These are phyloP conservation scores for Elasticomyces elasticus DNA, from an alignment of 495 filamentous ascomycete genomes.

Conservation along the genomic window DNA sequence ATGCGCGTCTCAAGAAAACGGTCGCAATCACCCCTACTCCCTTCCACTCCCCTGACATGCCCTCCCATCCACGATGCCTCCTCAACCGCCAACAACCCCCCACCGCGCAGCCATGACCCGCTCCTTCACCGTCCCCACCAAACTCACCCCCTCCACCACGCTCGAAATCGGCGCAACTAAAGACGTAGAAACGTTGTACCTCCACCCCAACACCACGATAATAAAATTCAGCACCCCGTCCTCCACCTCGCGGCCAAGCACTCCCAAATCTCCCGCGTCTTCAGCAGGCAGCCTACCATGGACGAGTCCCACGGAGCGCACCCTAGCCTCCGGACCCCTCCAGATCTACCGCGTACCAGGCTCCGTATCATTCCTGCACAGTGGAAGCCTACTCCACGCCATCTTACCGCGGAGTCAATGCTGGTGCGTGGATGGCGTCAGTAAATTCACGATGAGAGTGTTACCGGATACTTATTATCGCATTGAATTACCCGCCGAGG, in stretches of 20 bases:
- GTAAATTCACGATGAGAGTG: constrained; percentile 73
- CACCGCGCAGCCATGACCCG: constrained; percentile 39
- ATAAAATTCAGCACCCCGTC: constrained; percentile 35
- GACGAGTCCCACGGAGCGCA: constrained; percentile 66
- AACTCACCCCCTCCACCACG: constrained; percentile 25
- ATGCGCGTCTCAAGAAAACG: no score
- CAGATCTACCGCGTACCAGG: constrained; percentile 72
- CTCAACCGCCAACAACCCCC: constrained; percentile 16
- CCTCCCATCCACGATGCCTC: constrained; percentile 2
- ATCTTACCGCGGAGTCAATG: constrained; percentile 82
- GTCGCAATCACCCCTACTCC: neutral
- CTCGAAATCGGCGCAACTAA: constrained; percentile 18
- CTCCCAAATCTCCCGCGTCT: constrained; percentile 19
- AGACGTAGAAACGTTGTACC: constrained; percentile 60
- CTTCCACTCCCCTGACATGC: neutral
- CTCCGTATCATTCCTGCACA: constrained; percentile 75
- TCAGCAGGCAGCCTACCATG: constrained; percentile 52
- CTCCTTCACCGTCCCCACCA: constrained; percentile 50
- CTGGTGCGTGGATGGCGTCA: constrained; percentile 81
- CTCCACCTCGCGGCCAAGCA: constrained; percentile 13
- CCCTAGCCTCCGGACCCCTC: constrained; percentile 67
- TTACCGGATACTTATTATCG: constrained; percentile 74
- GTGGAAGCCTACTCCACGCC: constrained; percentile 65
- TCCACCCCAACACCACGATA: constrained; percentile 33
- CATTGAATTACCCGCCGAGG: constrained; percentile 69